phyloP scores from a whole-genome alignment of 2,329 filamentous ascomycete species.

The Penicillium crustosum region DNA sequence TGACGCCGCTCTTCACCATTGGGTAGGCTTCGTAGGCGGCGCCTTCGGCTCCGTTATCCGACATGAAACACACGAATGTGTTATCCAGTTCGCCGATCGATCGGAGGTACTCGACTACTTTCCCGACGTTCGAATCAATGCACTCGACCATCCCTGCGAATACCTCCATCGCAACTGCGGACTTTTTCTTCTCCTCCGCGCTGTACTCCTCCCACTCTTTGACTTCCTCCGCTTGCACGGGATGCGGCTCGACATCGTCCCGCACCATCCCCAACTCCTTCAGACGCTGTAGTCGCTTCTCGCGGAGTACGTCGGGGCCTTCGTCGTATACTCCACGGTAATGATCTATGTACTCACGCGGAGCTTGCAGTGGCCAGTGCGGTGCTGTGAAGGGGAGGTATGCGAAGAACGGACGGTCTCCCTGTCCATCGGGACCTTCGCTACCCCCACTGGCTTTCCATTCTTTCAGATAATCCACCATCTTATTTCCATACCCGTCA shows the following conservation, averaged over 20 bases:
- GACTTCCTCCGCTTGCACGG: constrained; percentile 47
- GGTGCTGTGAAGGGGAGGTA: constrained; percentile 63
- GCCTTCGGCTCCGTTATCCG: constrained; percentile 63
- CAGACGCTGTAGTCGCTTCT: constrained; percentile 54
- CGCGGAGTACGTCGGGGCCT: constrained; percentile 58
- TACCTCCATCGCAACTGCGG: constrained; percentile 58
- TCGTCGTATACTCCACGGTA: constrained; percentile 62
- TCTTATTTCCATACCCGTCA: constrained; percentile 54
- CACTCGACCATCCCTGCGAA: constrained; percentile 65
- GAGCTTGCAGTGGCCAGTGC: constrained; percentile 64
- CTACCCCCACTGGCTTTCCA: constrained; percentile 42
- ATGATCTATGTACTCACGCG: constrained; percentile 55
- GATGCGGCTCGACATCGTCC: constrained; percentile 45
- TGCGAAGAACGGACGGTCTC: constrained; percentile 55
- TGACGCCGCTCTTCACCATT: constrained; percentile 55
- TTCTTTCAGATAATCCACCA: constrained; percentile 53
- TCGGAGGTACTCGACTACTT: constrained; percentile 58
- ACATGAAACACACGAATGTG: constrained; percentile 64
- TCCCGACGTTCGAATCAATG: constrained; percentile 62
- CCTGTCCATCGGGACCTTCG: constrained; percentile 21
- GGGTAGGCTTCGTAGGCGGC: constrained; percentile 60
- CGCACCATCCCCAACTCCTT: constrained; percentile 59
- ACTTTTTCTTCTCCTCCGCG: constrained; percentile 42
- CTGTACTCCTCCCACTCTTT: constrained; percentile 41
- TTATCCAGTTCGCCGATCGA: constrained; percentile 61